A percentile compares a stretch with the other conserved stretches of the same genome.
Conservation (phyloP, 306 rosid genomes). For the Cyclanthera cordifolia region DNA sequence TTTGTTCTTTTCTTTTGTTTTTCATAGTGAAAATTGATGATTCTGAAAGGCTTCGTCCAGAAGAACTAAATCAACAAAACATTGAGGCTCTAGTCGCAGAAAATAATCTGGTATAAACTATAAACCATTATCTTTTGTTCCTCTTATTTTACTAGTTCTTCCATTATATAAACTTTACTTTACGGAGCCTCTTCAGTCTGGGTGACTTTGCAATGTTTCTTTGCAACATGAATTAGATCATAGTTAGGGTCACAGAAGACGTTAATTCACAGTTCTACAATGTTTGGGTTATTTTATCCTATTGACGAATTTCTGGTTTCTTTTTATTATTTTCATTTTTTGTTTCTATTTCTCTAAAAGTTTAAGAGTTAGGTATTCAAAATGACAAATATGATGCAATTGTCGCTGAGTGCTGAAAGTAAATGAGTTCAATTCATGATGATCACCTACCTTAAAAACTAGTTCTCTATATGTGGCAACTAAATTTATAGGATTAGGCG, state of each 20-base stretch:
- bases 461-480: too few species aligned
- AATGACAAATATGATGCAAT: not conserved
- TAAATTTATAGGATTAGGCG: too few species aligned
- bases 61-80: constrained; percentile 91
- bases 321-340: not conserved
- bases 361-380: not conserved
- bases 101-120: constrained; percentile 61
- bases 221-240: not conserved
- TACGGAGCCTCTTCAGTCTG: not conserved
- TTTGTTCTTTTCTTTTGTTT: constrained; percentile 3
- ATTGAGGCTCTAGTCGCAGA: constrained; percentile 97
- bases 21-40: constrained; percentile 59
- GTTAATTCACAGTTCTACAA: not conserved
- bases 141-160: not conserved
- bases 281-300: not conserved
- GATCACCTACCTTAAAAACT: too few species aligned
- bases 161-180: not conserved
- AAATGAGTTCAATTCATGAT: too few species aligned
- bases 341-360: not conserved
- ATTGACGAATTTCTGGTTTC: not conserved
- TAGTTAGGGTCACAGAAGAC: not conserved
- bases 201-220: not conserved
- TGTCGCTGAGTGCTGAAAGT: too few species aligned
- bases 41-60: constrained; percentile 86
- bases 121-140: not conserved